A percentile compares a stretch with the other conserved stretches of the same genome.
Conservation (phyloP, 164 flowering plant genomes). For the Aristolochia californica region DNA sequence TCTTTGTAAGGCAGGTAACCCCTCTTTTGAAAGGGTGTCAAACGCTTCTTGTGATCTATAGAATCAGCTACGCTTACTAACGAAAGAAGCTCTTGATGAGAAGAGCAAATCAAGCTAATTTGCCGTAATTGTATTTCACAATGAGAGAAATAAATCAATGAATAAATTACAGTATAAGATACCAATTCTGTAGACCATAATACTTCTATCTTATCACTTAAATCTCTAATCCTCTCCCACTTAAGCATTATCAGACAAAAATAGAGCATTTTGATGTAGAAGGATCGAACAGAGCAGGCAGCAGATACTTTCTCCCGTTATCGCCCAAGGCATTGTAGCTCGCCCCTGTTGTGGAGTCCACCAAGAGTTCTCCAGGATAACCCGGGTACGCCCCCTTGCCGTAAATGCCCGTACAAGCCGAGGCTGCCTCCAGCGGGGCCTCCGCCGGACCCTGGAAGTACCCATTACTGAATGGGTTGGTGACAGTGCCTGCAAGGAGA, state of each 20-base stretch:
- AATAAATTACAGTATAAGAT: too few species aligned
- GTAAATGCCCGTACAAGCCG: constrained; percentile 40
- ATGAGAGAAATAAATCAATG: too few species aligned
- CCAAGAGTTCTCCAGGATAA: constrained; percentile 28
- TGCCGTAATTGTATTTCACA: too few species aligned
- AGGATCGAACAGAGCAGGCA: constrained; percentile 38
- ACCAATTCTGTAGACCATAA: too few species aligned
- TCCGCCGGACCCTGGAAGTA: constrained; percentile 31
- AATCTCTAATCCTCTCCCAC: too few species aligned
- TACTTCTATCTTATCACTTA: too few species aligned
- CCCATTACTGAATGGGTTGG: constrained; percentile 43
- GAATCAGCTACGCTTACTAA: too few species aligned
- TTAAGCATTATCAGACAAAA: constrained; percentile 9
- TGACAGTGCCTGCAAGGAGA: constrained; percentile 43
- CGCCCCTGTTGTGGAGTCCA: constrained; percentile 25
- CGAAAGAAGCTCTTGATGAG: too few species aligned
- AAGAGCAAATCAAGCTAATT: too few species aligned
- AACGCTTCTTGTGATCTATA: too few species aligned
- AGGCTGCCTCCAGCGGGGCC: constrained; percentile 36
- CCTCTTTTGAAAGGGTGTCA: too few species aligned
- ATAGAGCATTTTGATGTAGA: constrained; percentile 16
- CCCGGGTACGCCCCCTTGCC: constrained; percentile 48
- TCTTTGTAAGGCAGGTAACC: too few species aligned
- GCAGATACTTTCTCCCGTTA: constrained; percentile 29
- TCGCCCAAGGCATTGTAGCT: constrained; percentile 40